phyloP scores from a whole-genome alignment of 306 rosid genomes.

The Cercis canadensis region DNA sequence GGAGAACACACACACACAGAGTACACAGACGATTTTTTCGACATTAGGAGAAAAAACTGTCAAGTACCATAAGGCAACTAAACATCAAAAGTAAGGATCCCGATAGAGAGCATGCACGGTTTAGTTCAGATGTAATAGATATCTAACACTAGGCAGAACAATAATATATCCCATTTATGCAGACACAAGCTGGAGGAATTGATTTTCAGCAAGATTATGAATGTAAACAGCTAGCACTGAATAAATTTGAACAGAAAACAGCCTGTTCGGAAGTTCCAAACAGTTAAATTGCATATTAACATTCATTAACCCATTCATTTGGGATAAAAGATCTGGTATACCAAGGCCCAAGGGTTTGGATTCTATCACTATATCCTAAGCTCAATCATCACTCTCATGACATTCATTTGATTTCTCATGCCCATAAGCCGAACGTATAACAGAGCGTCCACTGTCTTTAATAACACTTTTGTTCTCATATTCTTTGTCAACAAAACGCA shows the following conservation, averaged over 20 bases:
- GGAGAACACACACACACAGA: neutral
- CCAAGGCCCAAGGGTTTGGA: constrained; percentile 16
- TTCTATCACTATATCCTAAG: constrained; percentile 2
- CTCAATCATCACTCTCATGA: neutral
- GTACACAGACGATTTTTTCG: no score
- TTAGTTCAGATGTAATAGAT: constrained; percentile 13
- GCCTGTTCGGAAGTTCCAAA: constrained; percentile 3
- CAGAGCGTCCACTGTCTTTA: neutral
- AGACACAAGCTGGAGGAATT: constrained; percentile 15
- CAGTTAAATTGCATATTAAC: constrained; percentile 7
- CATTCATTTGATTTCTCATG: neutral
- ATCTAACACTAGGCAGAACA: neutral
- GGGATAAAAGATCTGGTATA: neutral
- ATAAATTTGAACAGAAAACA: constrained; percentile 18
- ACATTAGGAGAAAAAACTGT: neutral
- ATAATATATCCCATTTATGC: neutral
- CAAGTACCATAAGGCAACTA: constrained; percentile 23
- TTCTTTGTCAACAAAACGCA: neutral
- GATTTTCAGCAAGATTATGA: constrained; percentile 3
- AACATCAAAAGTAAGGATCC: constrained; percentile 1
- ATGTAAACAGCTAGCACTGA: constrained; percentile 12
- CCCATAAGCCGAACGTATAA: neutral
- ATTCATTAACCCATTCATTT: constrained; percentile 13
- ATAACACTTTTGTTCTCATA: neutral
- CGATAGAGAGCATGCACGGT: neutral